These are phyloP conservation scores for Plasmodium gaboni DNA, from an alignment of 169 alveolate genomes.

Conservation along the genomic window DNA sequence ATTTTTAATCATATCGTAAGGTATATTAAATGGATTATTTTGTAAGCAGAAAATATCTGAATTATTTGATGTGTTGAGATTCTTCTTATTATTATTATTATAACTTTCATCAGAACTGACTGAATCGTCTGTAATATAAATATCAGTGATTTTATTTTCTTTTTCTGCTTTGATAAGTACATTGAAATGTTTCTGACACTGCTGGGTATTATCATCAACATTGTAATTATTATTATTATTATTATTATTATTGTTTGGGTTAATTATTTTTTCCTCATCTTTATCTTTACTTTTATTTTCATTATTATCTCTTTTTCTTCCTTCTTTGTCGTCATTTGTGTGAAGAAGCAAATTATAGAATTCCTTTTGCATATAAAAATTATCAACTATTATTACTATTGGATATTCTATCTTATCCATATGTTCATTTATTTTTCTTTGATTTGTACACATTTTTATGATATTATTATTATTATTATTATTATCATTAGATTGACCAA, in stretches of 20 bases:
- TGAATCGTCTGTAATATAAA: slow-evolving; percentile 32
- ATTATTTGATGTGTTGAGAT: too few species aligned
- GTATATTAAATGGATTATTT: slow-evolving; percentile 14
- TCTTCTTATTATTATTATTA: background rate
- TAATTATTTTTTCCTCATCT: too few species aligned
- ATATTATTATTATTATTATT: background rate
- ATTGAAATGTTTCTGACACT: background rate
- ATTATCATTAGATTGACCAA: background rate
- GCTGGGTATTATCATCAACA: too few species aligned
- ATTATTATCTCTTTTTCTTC: too few species aligned
- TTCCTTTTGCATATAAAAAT: slow-evolving; percentile 71
- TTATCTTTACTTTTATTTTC: too few species aligned
- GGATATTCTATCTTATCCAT: slow-evolving; percentile 51
- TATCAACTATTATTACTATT: slow-evolving; percentile 59
- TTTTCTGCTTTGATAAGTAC: slow-evolving; percentile 12
- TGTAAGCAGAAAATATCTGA: background rate
- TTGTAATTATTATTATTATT: too few species aligned
- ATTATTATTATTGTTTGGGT: too few species aligned
- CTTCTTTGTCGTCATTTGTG: slow-evolving; percentile 12
- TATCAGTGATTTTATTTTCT: slow-evolving; percentile 18
- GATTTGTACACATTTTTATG: background rate
- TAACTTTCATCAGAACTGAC: background rate
- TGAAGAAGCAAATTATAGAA: slow-evolving; percentile 40
- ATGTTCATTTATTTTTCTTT: background rate
- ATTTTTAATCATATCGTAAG: slow-evolving; percentile 27